These are phyloP conservation scores for Suillus subaureus DNA, from an alignment of 768 basidiomycete genomes.

Conservation along the genomic window DNA sequence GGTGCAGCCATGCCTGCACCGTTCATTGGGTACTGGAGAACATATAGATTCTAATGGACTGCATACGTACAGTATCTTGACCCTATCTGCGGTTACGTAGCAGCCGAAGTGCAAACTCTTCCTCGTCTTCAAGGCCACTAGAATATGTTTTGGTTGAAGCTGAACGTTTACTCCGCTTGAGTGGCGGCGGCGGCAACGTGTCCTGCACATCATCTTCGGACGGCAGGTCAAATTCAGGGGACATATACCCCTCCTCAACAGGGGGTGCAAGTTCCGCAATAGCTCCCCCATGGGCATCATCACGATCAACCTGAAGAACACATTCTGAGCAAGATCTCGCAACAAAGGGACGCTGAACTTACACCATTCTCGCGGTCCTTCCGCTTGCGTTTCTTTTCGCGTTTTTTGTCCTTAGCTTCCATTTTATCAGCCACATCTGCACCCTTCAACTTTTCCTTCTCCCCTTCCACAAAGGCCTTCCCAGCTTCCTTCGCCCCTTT, in stretches of 20 bases:
- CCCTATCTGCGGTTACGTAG: conserved; percentile 36
- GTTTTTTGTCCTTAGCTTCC: conserved; percentile 84
- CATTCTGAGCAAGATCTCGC: not conserved
- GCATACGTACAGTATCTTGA: not conserved
- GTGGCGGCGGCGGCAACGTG: conserved; percentile 28
- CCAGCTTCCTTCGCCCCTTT: conserved; percentile 70
- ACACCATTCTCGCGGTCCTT: conserved; percentile 70
- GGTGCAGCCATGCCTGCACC: not conserved
- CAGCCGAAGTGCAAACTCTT: conserved; percentile 66
- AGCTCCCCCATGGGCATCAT: conserved; percentile 26
- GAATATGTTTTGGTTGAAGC: conserved; percentile 13
- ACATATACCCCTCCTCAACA: conserved; percentile 67
- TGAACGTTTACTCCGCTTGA: conserved; percentile 34
- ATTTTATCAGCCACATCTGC: conserved; percentile 78
- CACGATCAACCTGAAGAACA: conserved; percentile 24
- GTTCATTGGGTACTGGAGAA: not conserved
- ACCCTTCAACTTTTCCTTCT: conserved; percentile 69
- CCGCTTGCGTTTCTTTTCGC: conserved; percentile 90
- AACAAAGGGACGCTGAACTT: conserved; percentile 12
- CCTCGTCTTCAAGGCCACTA: conserved; percentile 52
- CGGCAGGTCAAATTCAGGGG: conserved; percentile 66
- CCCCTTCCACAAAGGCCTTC: conserved; percentile 68
- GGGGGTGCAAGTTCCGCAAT: conserved; percentile 39
- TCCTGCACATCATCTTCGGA: conserved; percentile 38
- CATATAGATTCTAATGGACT: not conserved